Base-by-base conservation (phyloP, 306 rosid species). In the Senna tora region DNA sequence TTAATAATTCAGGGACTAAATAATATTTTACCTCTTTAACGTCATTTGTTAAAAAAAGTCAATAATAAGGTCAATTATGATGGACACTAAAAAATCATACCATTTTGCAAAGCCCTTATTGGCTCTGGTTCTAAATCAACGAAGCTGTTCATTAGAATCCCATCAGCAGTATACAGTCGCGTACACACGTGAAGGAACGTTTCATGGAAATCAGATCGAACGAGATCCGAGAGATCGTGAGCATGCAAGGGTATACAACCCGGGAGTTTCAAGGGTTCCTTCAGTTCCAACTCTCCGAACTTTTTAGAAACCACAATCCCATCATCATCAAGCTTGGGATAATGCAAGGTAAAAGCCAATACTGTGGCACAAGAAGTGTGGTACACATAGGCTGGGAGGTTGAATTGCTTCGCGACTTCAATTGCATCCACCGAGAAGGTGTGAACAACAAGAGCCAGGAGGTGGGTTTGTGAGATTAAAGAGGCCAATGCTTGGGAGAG, bases 321-420 rank as follows among this genome's bases (percentile, higher is more conserved):
- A 3, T 25, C 58, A 5, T 71, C 20, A 14, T 71, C 76, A 25
- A 72, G 33, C 9, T 30, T 21, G 3, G 68, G 57, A 9, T 46
- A 5, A 21, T 19, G 36, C 11, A 72, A 36, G 14, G 39, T 11
- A 4, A 60, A 32, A 1, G 77, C 45, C 2, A 72, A 25, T 0
- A 4, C 1, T 6, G 17, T 7, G 9, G 77, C 70, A 4, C 17
- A 56, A 1, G 59, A 5, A 7, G 75, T 14, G 12, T 8, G 9
- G 64, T 20, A 69, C 61, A 67, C 16, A 14, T 68, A 69, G 0
- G 75, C 10, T 12, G 60, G 41, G 25, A 76, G 41, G 19, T 22
- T 59, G 64, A 76, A 41, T 11, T 76, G 21, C 33, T 76, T 59
- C 1, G 70, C 80, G 13, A 76, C 17, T 2, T 59, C 75, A 7